phyloP scores from a whole-genome alignment of 2,329 filamentous ascomycete genomes.

The Plectosphaerella sp. region DNA sequence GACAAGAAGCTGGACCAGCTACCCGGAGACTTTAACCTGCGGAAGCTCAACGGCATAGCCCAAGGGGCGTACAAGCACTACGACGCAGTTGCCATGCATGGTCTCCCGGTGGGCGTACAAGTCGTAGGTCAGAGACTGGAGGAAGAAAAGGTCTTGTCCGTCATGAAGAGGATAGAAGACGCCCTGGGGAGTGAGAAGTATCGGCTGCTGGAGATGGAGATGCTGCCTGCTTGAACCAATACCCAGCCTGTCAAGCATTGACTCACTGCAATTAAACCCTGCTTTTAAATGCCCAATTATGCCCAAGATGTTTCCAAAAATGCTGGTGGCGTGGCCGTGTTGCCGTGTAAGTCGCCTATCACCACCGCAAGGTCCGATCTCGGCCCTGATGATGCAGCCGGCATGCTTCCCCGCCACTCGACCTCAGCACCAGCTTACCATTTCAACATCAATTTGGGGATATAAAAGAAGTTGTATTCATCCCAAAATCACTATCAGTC shows the following conservation, averaged over 20 bases:
- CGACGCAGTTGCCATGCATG: constrained; percentile 77
- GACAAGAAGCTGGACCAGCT: constrained; percentile 65
- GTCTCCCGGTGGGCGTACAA: constrained; percentile 81
- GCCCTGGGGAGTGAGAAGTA: constrained; percentile 60
- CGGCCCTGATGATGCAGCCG: constrained; percentile 3
- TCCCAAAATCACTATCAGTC: background rate
- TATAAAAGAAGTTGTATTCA: no score
- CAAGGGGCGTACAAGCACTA: constrained; percentile 83
- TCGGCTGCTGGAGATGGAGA: constrained; percentile 37
- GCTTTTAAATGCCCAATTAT: no score
- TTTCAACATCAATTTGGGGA: no score
- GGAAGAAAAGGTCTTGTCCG: constrained; percentile 80
- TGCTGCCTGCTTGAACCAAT: no score
- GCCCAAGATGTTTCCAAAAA: no score
- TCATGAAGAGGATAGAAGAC: constrained; percentile 75
- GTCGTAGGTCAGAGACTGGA: constrained; percentile 74
- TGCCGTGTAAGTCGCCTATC: constrained; percentile 1
- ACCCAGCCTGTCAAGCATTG: no score
- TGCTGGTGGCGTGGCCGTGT: no score
- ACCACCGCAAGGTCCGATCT: constrained; percentile 10
- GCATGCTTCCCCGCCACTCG: no score
- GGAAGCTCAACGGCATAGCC: constrained; percentile 72
- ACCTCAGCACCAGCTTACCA: no score
- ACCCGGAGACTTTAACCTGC: constrained; percentile 54
- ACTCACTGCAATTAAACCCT: no score